Base-by-base conservation (phyloP, 192 early-diverging fungal genomes). In the Coemansia sp. region DNA sequence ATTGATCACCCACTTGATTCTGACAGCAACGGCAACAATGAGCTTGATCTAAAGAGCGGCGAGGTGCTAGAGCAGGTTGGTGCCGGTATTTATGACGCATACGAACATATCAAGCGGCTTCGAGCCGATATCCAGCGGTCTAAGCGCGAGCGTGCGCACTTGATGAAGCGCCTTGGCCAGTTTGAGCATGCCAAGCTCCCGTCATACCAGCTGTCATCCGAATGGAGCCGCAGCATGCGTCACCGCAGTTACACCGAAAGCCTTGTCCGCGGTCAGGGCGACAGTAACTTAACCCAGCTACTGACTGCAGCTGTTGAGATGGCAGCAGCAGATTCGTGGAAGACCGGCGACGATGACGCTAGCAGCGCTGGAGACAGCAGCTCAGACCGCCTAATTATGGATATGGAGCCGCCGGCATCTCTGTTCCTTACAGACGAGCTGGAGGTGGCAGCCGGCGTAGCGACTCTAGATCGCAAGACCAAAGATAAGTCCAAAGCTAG, bases 91-190 rank as follows among this genome's bases (percentile, higher is more conserved):
- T 59, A 65, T 4, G 43, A 68, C 34, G 59, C 66, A 0, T 72
- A 78, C 22, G 59, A 33, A 1, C 53, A 73, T 14, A 46, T 68
- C 22, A 68, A 65, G 53, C 66, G 66, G 15, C 25, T 78, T 8
- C 69, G 75, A 17, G 27, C 55, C 15, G 66, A 67, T 9, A 56
- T 63, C 14, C 34, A 50, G 17, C 53, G 66, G 12, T 55, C 60
- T 4, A 67, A 64, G 42, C 59, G 58, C 22, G 66, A 73, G 40
- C 70, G 75, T 6, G 54, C 50, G 4, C 75, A 65, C 4, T 15
- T 78, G 55, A 53, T 78, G 53, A 64, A 61, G 66, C 69, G 75
- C 14, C 11, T 73, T 54, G 65, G 61, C n/a, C 49, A 78, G 59
- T 44, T 38, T 7, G 75, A 72, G 41, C 57, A 58, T 7, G 57